Evolutionary conservation across 495 filamentous ascomycete genomes (phyloP).

Genomic region (Aspergillus egyptiacus): DNA sequence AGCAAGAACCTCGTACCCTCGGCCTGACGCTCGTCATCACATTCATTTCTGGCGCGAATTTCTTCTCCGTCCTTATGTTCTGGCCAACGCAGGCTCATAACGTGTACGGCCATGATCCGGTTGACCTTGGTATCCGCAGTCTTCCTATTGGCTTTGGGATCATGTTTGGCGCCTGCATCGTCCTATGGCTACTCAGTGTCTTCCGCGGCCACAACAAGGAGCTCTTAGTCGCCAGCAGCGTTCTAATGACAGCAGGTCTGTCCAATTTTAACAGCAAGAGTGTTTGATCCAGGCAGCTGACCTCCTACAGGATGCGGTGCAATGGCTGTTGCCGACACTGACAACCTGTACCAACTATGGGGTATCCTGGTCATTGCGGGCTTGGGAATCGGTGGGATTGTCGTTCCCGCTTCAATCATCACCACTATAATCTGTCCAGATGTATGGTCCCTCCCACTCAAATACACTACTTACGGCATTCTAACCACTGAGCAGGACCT

Average conservation of each 20-base stretch:
- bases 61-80: slow-evolving; percentile 68
- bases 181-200: slow-evolving; percentile 53
- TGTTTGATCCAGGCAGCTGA: neutral
- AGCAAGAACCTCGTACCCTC: slow-evolving; percentile 58
- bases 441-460: slow-evolving; percentile 23
- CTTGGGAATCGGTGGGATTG: slow-evolving; percentile 67
- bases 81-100: slow-evolving; percentile 73
- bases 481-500: slow-evolving; percentile 42
- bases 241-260: slow-evolving; percentile 63
- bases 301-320: slow-evolving; percentile 50
- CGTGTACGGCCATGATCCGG: slow-evolving; percentile 64
- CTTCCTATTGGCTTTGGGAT: slow-evolving; percentile 61
- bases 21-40: slow-evolving; percentile 63
- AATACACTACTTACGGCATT: neutral
- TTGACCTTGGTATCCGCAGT: slow-evolving; percentile 61
- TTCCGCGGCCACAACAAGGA: slow-evolving; percentile 58
- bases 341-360: slow-evolving; percentile 59
- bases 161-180: slow-evolving; percentile 55
- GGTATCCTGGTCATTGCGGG: slow-evolving; percentile 58
- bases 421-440: slow-evolving; percentile 68
- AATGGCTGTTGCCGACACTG: slow-evolving; percentile 47
- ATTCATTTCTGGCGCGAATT: slow-evolving; percentile 68
- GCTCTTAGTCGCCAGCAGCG: slow-evolving; percentile 55
- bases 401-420: slow-evolving; percentile 65
- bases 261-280: neutral